Percentiles rank a stretch among this genome's conserved stretches.
These are phyloP conservation scores for Pelargonium citronellum DNA, from an alignment of 441 rosid species.

Conservation along the genomic window DNA sequence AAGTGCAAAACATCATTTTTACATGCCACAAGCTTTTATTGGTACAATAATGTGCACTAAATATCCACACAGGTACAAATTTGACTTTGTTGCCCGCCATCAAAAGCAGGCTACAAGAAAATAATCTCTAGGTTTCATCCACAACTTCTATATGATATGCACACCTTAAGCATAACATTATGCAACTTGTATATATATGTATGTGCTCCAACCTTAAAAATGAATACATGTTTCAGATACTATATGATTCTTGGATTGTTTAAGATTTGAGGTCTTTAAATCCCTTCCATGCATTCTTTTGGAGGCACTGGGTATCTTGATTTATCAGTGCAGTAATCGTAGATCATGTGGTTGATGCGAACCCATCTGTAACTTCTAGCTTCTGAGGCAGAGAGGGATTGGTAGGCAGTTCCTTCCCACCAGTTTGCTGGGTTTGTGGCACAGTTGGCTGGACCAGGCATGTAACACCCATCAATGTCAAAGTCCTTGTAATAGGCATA, in stretches of 20 bases:
- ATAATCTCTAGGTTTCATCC: neutral
- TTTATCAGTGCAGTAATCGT: conserved; percentile 27
- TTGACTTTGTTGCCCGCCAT: conserved; percentile 5
- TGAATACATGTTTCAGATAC: neutral
- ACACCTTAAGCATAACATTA: neutral
- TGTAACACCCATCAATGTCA: conserved; percentile 15
- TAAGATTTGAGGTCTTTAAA: neutral
- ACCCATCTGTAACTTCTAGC: conserved; percentile 24
- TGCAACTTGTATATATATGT: neutral
- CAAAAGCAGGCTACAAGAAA: neutral
- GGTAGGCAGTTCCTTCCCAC: neutral
- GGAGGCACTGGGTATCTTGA: conserved; percentile 24
- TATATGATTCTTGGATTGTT: neutral
- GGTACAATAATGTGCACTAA: conserved; percentile 16
- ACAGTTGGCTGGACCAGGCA: conserved; percentile 13
- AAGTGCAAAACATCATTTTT: conserved; percentile 1
- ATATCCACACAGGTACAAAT: conserved; percentile 14
- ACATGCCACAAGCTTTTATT: conserved; percentile 14
- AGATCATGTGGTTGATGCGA: conserved; percentile 25
- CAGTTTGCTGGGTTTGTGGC: conserved; percentile 2
- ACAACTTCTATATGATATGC: neutral
- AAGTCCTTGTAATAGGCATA: conserved; percentile 29
- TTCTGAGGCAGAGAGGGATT: conserved; percentile 14
- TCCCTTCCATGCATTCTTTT: conserved; percentile 14
- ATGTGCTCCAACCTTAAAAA: neutral